Percentiles rank a stretch among this genome's conserved stretches.
phyloP scores from a whole-genome alignment of 345 rosid species.

The Aethionema arabicum region DNA sequence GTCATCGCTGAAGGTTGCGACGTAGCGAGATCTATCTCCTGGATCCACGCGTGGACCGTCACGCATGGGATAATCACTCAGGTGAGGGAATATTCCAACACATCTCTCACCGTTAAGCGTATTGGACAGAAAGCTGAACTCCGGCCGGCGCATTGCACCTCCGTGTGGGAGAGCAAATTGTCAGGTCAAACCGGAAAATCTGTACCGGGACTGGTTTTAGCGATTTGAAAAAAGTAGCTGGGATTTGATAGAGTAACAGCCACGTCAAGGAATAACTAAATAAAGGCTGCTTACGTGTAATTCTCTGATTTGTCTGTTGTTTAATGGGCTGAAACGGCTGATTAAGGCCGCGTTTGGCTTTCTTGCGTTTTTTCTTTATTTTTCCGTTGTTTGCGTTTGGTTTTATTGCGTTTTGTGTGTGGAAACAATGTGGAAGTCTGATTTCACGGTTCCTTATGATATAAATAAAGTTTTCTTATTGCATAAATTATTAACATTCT shows the following conservation, averaged over 20 bases:
- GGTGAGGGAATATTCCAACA: constrained; percentile 91
- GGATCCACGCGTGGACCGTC: constrained; percentile 98
- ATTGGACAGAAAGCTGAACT: constrained; percentile 46
- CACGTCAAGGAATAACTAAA: constrained; percentile 26
- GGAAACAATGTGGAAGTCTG: no score
- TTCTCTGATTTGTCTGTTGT: constrained; percentile 26
- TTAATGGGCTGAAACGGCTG: constrained; percentile 24
- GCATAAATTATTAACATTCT: no score
- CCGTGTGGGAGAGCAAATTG: constrained; percentile 86
- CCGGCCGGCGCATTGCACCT: constrained; percentile 32
- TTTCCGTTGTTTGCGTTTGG: no score
- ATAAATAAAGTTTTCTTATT: no score
- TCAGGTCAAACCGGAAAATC: constrained; percentile 73
- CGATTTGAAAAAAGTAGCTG: no score
- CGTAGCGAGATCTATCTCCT: constrained; percentile 49
- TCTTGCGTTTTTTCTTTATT: no score
- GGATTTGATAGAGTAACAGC: constrained; percentile 1
- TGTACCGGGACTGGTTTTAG: constrained; percentile 67
- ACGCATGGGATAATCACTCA: constrained; percentile 89
- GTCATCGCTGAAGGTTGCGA: constrained; percentile 91
- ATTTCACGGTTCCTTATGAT: no score
- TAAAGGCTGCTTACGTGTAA: constrained; percentile 34
- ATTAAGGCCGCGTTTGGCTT: no score
- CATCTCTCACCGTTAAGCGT: constrained; percentile 77
- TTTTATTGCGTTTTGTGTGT: no score